phyloP scores from a whole-genome alignment of 805 yeast species.

The Saccharomyces kudriavzevii region DNA sequence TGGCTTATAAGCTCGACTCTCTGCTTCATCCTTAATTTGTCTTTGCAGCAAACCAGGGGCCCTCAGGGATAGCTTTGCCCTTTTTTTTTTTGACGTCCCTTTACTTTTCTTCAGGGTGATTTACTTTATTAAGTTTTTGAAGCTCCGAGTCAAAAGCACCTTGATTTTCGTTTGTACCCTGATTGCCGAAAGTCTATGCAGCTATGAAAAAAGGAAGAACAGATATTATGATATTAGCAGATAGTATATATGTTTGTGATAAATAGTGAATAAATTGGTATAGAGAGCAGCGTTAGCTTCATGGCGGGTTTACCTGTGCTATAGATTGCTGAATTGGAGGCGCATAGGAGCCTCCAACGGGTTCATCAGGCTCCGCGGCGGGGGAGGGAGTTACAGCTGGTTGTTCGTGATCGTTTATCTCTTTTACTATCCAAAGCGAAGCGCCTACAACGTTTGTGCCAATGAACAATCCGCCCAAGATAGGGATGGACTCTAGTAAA shows the following conservation, averaged over 20 bases:
- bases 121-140: neutral
- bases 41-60: neutral
- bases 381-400: neutral
- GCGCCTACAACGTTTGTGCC: slow-evolving; percentile 10
- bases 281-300: neutral
- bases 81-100: neutral
- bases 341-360: neutral
- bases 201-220: neutral
- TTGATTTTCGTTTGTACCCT: neutral
- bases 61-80: neutral
- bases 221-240: too few species aligned
- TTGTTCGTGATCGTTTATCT: neutral
- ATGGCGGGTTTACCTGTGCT: neutral
- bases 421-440: slow-evolving; percentile 7
- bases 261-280: neutral
- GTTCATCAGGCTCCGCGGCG: neutral
- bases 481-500: slow-evolving; percentile 6
- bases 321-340: neutral
- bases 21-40: neutral
- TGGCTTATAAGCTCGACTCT: neutral
- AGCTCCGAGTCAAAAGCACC: neutral
- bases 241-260: neutral
- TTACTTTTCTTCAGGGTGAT: neutral
- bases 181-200: neutral
- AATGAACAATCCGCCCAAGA: slow-evolving; percentile 7